Evolutionary conservation across 257 asterid genomes (phyloP), one percentile per base, ranked within the genome.

Genomic region (Catharanthus roseus): DNA sequence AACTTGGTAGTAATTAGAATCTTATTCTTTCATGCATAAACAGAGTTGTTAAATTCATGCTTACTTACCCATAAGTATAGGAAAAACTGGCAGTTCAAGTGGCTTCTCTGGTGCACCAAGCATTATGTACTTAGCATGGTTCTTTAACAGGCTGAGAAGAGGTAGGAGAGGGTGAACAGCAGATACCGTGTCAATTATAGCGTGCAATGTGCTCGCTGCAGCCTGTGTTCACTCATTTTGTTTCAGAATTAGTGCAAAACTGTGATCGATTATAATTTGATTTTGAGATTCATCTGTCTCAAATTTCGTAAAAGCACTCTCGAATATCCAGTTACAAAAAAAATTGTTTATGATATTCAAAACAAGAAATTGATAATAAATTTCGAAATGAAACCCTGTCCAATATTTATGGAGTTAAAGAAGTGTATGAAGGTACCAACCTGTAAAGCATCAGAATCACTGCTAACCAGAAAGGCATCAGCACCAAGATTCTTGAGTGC

Each of bases 21-120:
- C 13, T 34, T 38, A n/a, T 42, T 42, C 47, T 4, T 4, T 12
- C 11, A 10, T 4, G 10, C 47, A 42, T 3, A 42, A 42, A 42
- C 47, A 42, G 6, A 0, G 8, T n/a, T 15, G 33, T 0, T n/a
- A 36, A 33, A 39, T 3, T 18, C 38, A 31, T 36, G 33, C 1
- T 21, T 33, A 1, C 73, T 13, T 66, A 78, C 79, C 82, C 42
- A 57, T n/a, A 49, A 78, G 65, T 66, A 78, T 7, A 13, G 82
- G 82, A 50, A 74, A 78, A 21, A 65, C 79, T 5, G 76, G 82
- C 10, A 74, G 39, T 36, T 78, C 82, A 36, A 78, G 26, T 65
- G 82, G 79, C 67, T 74, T 74, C 21, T 70, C 76, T 5, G 79
- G 79, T 0, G 67, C 73, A 19, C 82, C 79, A 13, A 78, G 60